Conservation (phyloP, 2,329 filamentous ascomycete genomes). For the Fusarium sp. region DNA sequence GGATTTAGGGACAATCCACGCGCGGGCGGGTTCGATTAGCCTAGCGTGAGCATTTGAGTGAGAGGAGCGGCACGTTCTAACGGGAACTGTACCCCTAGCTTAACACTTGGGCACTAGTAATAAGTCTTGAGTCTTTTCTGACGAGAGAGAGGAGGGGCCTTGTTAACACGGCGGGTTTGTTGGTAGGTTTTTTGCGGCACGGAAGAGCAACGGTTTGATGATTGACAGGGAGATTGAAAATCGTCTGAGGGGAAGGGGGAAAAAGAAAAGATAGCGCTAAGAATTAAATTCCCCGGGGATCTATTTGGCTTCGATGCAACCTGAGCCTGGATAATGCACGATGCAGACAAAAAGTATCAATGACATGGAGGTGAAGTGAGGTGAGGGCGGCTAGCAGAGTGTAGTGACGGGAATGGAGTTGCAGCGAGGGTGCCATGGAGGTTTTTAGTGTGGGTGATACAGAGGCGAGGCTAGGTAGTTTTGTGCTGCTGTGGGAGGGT, state of each 20-base stretch:
- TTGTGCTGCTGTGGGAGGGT: background rate
- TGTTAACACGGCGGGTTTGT: background rate
- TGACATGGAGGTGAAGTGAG: background rate
- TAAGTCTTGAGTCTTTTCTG: conserved; percentile 1
- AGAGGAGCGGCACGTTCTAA: background rate
- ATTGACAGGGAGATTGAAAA: background rate
- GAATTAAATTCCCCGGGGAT: conserved; percentile 26
- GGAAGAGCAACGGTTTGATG: background rate
- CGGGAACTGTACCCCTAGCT: conserved; percentile 15
- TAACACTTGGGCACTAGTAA: background rate
- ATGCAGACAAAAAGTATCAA: background rate
- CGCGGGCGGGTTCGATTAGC: conserved; percentile 24
- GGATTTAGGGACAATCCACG: conserved; percentile 25
- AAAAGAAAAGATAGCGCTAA: conserved; percentile 19
- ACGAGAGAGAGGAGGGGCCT: background rate
- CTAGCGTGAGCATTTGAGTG: conserved; percentile 19
- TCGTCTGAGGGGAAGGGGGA: background rate
- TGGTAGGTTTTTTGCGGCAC: background rate
- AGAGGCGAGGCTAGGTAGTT: conserved; percentile 13
- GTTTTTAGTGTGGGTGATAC: conserved; percentile 28
- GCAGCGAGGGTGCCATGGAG: background rate
- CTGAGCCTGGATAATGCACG: conserved; percentile 5
- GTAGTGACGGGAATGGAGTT: conserved; percentile 22
- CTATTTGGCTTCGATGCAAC: conserved; percentile 23
- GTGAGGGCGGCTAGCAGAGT: conserved; percentile 24